phyloP scores from a whole-genome alignment of 2,329 filamentous ascomycete species.

The Pseudogymnoascus sp. region DNA sequence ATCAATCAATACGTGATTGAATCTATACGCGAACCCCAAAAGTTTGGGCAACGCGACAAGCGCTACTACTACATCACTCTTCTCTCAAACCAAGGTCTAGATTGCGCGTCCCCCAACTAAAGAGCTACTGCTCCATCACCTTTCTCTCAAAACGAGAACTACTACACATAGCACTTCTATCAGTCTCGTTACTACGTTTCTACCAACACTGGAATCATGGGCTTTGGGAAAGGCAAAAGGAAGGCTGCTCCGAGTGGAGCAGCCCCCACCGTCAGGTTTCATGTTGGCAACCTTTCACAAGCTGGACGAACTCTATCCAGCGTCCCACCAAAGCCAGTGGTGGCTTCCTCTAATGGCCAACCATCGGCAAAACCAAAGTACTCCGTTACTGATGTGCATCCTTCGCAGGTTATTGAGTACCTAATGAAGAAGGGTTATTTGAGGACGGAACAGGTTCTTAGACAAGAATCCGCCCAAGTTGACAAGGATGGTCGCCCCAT shows the following conservation, averaged over 20 bases:
- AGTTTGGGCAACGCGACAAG: background rate
- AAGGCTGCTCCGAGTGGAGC: background rate
- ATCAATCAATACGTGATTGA: background rate
- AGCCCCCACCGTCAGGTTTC: background rate
- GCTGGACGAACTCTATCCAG: background rate
- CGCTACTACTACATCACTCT: background rate
- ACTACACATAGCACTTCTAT: background rate
- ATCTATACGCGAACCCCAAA: background rate
- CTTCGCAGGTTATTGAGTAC: constrained; percentile 74
- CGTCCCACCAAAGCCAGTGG: background rate
- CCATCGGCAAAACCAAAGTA: background rate
- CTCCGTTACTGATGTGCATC: background rate
- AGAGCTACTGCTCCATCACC: background rate
- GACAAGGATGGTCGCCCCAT: constrained; percentile 74
- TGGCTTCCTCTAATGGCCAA: background rate
- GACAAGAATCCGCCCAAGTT: constrained; percentile 78
- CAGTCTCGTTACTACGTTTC: background rate
- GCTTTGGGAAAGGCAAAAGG: background rate
- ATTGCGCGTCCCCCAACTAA: background rate
- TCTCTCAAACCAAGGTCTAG: background rate
- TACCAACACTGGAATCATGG: background rate
- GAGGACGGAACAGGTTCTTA: constrained; percentile 82
- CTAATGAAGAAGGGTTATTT: constrained; percentile 91
- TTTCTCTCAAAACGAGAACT: background rate
- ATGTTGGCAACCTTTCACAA: background rate